A percentile compares a stretch with the other conserved stretches of the same genome.
Conservation (phyloP, 2,329 filamentous ascomycete genomes). For the Hypomyces rosellus region DNA sequence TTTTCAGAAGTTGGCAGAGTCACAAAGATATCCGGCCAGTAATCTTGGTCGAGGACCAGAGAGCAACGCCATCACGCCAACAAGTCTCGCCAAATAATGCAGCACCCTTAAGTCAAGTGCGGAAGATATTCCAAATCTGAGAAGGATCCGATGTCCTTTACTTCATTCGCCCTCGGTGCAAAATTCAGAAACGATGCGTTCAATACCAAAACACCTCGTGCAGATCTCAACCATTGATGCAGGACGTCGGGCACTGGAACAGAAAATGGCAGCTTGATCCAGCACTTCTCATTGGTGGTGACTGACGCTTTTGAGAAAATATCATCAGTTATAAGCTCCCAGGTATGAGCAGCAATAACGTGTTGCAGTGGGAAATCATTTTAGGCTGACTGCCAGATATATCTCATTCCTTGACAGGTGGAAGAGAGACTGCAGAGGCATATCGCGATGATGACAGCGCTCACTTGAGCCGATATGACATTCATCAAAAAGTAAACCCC, state of each 20-base stretch:
- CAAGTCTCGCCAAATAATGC: slow-evolving; percentile 32
- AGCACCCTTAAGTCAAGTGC: slow-evolving; percentile 32
- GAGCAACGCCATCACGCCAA: slow-evolving; percentile 50
- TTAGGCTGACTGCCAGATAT: slow-evolving; percentile 30
- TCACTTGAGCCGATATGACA: slow-evolving; percentile 48
- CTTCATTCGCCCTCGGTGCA: slow-evolving; percentile 36
- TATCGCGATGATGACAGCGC: slow-evolving; percentile 46
- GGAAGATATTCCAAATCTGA: slow-evolving; percentile 34
- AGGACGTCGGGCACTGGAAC: slow-evolving; percentile 58
- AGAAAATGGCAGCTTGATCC: slow-evolving; percentile 58
- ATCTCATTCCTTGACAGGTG: slow-evolving; percentile 16
- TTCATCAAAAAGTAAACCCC: slow-evolving; percentile 60
- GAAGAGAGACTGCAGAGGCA: slow-evolving; percentile 37
- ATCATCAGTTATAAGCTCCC: slow-evolving; percentile 43
- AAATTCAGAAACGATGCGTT: slow-evolving; percentile 39
- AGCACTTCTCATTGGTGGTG: slow-evolving; percentile 37
- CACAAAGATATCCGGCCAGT: slow-evolving; percentile 56
- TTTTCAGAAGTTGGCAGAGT: slow-evolving; percentile 46
- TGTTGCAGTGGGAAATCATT: slow-evolving; percentile 37
- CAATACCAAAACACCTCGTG: slow-evolving; percentile 67
- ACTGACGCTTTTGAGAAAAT: slow-evolving; percentile 24
- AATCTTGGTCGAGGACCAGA: slow-evolving; percentile 62
- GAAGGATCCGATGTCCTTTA: slow-evolving; percentile 37
- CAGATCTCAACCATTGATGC: slow-evolving; percentile 53
- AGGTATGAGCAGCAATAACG: slow-evolving; percentile 40